Evolutionary conservation across 2,329 filamentous ascomycete genomes (phyloP).

Genomic region (Aurifilum marmelostoma): DNA sequence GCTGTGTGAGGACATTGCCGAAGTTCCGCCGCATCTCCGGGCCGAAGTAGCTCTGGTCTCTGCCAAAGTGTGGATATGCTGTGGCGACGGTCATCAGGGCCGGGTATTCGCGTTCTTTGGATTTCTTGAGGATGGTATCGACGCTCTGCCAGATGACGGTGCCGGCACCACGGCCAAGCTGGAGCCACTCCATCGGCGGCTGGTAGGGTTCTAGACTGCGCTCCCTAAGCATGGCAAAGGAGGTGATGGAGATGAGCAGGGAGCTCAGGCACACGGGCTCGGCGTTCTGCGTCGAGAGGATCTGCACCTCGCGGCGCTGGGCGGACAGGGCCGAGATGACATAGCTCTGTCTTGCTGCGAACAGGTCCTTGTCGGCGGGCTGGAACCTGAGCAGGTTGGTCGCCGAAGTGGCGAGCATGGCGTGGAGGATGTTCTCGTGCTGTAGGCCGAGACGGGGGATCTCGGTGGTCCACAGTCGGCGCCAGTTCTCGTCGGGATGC

Average conservation of each 20-base stretch:
- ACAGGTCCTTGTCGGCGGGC: conserved; percentile 31
- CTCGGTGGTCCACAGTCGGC: conserved; percentile 30
- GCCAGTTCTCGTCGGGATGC: conserved; percentile 31
- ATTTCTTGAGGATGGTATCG: conserved; percentile 37
- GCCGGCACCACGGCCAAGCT: conserved; percentile 35
- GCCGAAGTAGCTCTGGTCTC: conserved; percentile 35
- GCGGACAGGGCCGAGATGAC: conserved; percentile 35
- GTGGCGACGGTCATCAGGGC: conserved; percentile 47
- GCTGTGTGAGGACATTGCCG: conserved; percentile 30
- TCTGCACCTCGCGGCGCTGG: conserved; percentile 34
- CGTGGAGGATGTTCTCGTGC: conserved; percentile 34
- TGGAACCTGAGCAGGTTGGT: conserved; percentile 32
- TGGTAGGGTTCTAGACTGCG: conserved; percentile 33
- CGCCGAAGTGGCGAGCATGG: conserved; percentile 34
- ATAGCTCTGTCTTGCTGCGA: conserved; percentile 35
- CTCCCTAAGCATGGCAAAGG: conserved; percentile 36
- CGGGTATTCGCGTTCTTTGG: conserved; percentile 48
- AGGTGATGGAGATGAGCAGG: conserved; percentile 34
- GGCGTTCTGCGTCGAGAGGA: conserved; percentile 32
- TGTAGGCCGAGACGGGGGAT: conserved; percentile 32
- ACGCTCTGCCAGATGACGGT: conserved; percentile 36
- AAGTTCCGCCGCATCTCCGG: conserved; percentile 32
- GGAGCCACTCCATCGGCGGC: conserved; percentile 35
- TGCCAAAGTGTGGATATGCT: conserved; percentile 39
- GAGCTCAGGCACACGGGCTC: conserved; percentile 35